Conservation (phyloP, 1,284 basidiomycete species). For the Fistulina hepatica region DNA sequence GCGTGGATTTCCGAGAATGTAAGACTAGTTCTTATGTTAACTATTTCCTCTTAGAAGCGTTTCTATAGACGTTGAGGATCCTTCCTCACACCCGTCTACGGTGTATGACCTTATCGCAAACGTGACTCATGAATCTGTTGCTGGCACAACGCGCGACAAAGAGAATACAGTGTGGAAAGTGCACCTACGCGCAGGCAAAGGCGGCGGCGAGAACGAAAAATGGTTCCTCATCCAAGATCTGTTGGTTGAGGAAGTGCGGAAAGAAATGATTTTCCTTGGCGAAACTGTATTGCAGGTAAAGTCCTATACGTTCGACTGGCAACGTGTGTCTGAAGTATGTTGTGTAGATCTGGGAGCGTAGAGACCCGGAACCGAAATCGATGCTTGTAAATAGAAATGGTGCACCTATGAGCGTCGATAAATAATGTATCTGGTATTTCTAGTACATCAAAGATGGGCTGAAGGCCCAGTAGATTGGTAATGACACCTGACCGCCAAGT, state of each 20-base stretch:
- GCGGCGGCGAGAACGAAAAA: slow-evolving; percentile 77
- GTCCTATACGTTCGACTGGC: neutral
- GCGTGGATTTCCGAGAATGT: slow-evolving; percentile 88
- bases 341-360: slow-evolving; percentile 23
- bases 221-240: slow-evolving; percentile 98
- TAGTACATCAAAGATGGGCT: neutral
- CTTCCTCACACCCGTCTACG: slow-evolving; percentile 46
- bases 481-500: too few relatives aligned
- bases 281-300: slow-evolving; percentile 89
- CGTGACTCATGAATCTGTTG: slow-evolving; percentile 88
- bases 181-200: slow-evolving; percentile 70
- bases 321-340: neutral
- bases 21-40: slow-evolving; percentile 13
- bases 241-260: slow-evolving; percentile 89
- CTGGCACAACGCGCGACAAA: slow-evolving; percentile 86
- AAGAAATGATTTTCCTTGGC: slow-evolving; percentile 96
- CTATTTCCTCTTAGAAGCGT: slow-evolving; percentile 10
- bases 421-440: neutral
- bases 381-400: neutral
- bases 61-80: slow-evolving; percentile 63
- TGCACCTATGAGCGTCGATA: neutral
- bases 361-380: neutral
- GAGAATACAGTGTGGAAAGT: slow-evolving; percentile 87
- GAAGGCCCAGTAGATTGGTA: neutral
- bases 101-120: slow-evolving; percentile 94